A percentile compares a stretch with the other conserved stretches of the same genome.
phyloP scores from a whole-genome alignment of 2,329 filamentous ascomycete genomes.

The Fusarium austroafricanum region DNA sequence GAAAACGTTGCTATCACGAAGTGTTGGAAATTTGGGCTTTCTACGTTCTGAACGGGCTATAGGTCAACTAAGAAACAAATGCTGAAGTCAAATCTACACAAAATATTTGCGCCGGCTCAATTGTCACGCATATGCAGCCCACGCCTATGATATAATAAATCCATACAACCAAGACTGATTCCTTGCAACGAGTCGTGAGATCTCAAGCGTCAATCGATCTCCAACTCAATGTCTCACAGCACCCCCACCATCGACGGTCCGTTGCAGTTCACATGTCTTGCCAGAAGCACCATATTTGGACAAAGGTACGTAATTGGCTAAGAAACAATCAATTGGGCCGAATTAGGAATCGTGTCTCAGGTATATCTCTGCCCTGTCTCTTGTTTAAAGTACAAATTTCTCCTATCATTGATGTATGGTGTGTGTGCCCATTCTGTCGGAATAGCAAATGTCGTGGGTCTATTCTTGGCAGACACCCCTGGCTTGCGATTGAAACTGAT shows the following conservation, averaged over 20 bases:
- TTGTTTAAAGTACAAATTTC: neutral
- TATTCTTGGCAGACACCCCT: slow-evolving; percentile 13
- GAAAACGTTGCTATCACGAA: neutral
- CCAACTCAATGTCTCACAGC: slow-evolving; percentile 17
- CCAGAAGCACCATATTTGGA: slow-evolving; percentile 26
- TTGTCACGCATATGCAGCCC: neutral
- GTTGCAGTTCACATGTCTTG: slow-evolving; percentile 40
- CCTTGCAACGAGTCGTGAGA: neutral
- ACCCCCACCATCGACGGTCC: slow-evolving; percentile 29
- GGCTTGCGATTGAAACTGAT: slow-evolving; percentile 11
- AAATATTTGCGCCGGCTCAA: neutral
- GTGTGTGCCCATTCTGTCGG: slow-evolving; percentile 10
- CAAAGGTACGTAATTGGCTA: slow-evolving; percentile 7
- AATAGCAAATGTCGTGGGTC: slow-evolving; percentile 17
- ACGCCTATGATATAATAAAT: neutral
- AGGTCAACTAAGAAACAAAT: neutral
- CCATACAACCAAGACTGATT: neutral
- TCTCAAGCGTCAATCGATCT: slow-evolving; percentile 11
- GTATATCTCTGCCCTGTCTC: slow-evolving; percentile 17
- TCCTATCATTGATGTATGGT: slow-evolving; percentile 1
- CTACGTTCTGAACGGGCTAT: neutral
- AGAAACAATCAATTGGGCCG: slow-evolving; percentile 23
- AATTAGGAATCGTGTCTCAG: slow-evolving; percentile 38
- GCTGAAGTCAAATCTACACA: neutral
- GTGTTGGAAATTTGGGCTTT: neutral